Percentiles rank a stretch among this genome's conserved stretches.
phyloP scores from a whole-genome alignment of 257 asterid genomes.

The Capsicum rhomboideum region DNA sequence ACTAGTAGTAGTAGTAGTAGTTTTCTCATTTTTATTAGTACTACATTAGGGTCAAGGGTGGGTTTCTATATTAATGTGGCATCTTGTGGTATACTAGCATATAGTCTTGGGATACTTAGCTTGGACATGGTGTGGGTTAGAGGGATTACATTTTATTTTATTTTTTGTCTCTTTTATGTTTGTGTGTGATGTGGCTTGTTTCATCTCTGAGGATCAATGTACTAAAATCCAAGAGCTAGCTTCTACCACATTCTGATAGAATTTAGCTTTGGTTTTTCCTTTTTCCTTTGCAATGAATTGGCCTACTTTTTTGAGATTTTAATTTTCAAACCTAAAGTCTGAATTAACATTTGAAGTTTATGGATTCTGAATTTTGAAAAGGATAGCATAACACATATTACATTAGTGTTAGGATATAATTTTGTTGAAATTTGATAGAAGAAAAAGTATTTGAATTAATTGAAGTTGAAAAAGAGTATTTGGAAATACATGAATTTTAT shows the following conservation, averaged over 20 bases:
- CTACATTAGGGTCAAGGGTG: slow-evolving; percentile 8
- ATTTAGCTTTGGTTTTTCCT: background rate
- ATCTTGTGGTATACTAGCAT: background rate
- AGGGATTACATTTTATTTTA: background rate
- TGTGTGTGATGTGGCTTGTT: background rate
- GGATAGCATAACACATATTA: too few species aligned
- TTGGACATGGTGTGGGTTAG: background rate
- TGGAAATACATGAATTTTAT: too few species aligned
- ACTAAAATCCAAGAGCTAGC: background rate
- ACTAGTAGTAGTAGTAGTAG: too few species aligned
- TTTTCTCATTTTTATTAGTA: background rate
- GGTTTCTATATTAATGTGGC: slow-evolving; percentile 6
- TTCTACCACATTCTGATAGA: background rate
- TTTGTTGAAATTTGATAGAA: background rate
- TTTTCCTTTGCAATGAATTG: background rate
- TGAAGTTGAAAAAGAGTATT: background rate
- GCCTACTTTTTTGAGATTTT: background rate
- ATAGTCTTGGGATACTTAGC: background rate
- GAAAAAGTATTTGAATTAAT: background rate
- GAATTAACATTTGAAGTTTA: too few species aligned
- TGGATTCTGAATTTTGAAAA: too few species aligned
- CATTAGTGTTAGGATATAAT: background rate
- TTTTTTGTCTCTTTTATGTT: background rate
- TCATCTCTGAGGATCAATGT: background rate
- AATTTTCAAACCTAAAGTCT: too few species aligned